These are phyloP conservation scores for Pelargonium myrrhifolium DNA, from an alignment of 441 rosid genomes.

Conservation along the genomic window DNA sequence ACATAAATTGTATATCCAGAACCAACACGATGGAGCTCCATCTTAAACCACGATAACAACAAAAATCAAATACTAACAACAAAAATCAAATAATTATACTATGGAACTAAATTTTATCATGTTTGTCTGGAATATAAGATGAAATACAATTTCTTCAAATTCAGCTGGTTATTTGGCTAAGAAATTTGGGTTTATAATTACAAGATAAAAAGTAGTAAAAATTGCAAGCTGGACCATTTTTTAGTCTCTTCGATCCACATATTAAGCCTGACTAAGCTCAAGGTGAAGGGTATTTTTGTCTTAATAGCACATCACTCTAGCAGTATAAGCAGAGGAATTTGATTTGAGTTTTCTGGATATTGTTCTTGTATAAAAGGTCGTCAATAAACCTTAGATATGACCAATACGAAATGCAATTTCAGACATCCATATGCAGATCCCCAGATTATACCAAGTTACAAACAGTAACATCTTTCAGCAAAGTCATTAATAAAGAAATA, in stretches of 20 bases:
- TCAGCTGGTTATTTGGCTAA: too few relatives aligned
- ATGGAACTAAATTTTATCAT: too few relatives aligned
- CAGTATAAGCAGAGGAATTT: background rate
- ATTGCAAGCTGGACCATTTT: too few relatives aligned
- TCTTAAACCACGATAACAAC: background rate
- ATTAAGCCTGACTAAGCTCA: too few relatives aligned
- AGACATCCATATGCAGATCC: conserved; percentile 10
- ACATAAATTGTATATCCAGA: background rate
- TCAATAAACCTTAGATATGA: background rate
- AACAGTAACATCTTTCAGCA: background rate
- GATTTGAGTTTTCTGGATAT: background rate
- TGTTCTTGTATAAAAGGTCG: background rate
- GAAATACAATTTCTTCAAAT: too few relatives aligned
- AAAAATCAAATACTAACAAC: too few relatives aligned
- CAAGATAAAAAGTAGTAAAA: too few relatives aligned
- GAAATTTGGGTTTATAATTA: too few relatives aligned
- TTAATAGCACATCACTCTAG: background rate
- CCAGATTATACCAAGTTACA: background rate
- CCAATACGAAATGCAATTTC: conserved; percentile 3
- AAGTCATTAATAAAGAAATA: conserved; percentile 10
- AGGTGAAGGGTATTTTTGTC: too few relatives aligned
- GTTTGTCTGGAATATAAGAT: too few relatives aligned
- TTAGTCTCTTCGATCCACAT: too few relatives aligned
- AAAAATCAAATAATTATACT: too few relatives aligned
- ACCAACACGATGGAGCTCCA: background rate